Conservation (phyloP, 1,284 basidiomycete species). For the Ceratobasidium sp. region DNA sequence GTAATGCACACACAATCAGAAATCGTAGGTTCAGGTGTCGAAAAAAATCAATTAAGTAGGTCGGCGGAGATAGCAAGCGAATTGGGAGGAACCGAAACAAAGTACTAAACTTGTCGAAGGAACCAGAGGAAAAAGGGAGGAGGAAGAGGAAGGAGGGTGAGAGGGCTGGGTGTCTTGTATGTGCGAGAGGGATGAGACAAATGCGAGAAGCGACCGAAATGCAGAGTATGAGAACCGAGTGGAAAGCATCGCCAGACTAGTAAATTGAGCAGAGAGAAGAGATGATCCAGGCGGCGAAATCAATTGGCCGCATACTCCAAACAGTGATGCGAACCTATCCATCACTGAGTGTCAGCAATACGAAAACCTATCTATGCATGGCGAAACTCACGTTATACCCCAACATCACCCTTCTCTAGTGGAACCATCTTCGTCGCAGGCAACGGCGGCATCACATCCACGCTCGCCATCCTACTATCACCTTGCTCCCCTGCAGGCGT, state of each 20-base stretch:
- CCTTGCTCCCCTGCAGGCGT: constrained; percentile 38
- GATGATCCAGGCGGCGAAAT: constrained; percentile 23
- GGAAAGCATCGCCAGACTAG: constrained; percentile 22
- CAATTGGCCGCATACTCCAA: constrained; percentile 26
- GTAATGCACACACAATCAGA: not conserved
- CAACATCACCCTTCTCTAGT: constrained; percentile 43
- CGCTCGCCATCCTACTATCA: constrained; percentile 39
- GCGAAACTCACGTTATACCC: constrained; percentile 27
- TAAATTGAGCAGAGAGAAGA: constrained; percentile 1
- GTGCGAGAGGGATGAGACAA: not conserved
- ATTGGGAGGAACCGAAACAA: constrained; percentile 6
- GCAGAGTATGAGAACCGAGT: constrained; percentile 20
- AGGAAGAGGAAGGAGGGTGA: constrained; percentile 1
- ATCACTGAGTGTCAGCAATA: constrained; percentile 1
- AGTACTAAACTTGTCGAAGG: constrained; percentile 18
- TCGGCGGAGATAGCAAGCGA: constrained; percentile 14
- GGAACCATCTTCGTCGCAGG: constrained; percentile 45
- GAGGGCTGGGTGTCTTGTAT: too few relatives aligned
- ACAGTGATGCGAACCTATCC: not conserved
- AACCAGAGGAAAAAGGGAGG: constrained; percentile 4
- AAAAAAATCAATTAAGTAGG: constrained; percentile 18
- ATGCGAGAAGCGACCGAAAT: constrained; percentile 6
- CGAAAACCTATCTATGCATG: not conserved
- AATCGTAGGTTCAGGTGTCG: not conserved
- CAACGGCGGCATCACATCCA: constrained; percentile 40